Evolutionary conservation across 2,329 filamentous ascomycete species (phyloP), one percentile per base, ranked within the genome.

Genomic region (Elsinoe batatas): DNA sequence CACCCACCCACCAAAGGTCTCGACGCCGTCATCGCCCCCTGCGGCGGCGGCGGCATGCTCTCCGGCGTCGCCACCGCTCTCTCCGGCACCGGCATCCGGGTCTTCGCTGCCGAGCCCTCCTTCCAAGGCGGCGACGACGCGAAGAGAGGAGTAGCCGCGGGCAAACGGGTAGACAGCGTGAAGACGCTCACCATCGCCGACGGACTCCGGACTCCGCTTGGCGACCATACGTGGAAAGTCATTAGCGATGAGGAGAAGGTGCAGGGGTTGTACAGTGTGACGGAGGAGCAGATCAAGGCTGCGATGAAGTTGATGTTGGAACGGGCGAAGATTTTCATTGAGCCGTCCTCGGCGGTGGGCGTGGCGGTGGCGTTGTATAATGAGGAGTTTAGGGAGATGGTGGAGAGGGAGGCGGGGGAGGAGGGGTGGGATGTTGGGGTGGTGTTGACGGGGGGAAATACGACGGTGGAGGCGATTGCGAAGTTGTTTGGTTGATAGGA

Each of bases 11-110:
- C 60, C 47, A 63, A 57, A 33, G 60, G 59, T 2, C 59, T 76
- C 0, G 72, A 77, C 58, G 74, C 72, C 0, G 68, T 96, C 47
- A 84, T 97, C 22, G 81, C 88, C 0, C 91, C 91, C 0, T 84
- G 89, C 64, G 89, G 91, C 20, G 91, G 93, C 20, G 93, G 91
- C 6, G 91, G 93, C 2, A 83, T 97, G 77, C 81, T 95, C 22
- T 83, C 83, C 0, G 91, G 91, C 43, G 83, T 89, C 6, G 89
- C 91, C 8, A 83, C 91, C 3, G 86, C 84, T 60, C 82, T 85
- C 63, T 77, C 84, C 44, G 82, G 81, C 18, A 91, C 87, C 0
- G 79, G 82, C 0, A 87, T 87, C 53, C 72, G 72, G 1, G 89
- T 96, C 1, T 97, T 93, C 69, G 91, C 90, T 17, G 85, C 90